Evolutionary conservation across 768 basidiomycete species (phyloP).

Genomic region (Polyporus arcularius): DNA sequence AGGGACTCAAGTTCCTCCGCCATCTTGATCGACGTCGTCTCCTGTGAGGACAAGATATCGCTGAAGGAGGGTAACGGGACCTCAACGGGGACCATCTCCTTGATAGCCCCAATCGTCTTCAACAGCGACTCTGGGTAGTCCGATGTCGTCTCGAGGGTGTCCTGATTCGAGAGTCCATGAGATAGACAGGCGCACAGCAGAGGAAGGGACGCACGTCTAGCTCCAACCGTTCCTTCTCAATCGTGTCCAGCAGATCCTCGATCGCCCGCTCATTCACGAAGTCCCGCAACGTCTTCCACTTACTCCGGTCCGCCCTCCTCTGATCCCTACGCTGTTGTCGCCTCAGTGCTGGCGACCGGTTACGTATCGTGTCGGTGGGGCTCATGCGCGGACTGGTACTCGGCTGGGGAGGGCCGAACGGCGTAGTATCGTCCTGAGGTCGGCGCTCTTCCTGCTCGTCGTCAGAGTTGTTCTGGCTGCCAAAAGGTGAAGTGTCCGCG

Average conservation of each 20-base stretch:
- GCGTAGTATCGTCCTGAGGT: constrained; percentile 23
- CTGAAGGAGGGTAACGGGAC: constrained; percentile 44
- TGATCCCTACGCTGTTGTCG: constrained; percentile 11
- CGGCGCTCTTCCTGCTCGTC: constrained; percentile 30
- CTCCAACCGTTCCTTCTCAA: constrained; percentile 67
- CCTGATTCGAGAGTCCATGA: constrained; percentile 45
- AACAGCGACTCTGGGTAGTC: constrained; percentile 68
- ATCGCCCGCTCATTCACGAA: constrained; percentile 85
- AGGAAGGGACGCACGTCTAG: constrained; percentile 57
- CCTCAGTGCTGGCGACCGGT: constrained; percentile 20
- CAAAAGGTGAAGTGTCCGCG: constrained; percentile 75
- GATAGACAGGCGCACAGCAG: neutral
- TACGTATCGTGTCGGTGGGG: constrained; percentile 44
- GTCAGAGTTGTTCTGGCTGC: constrained; percentile 63
- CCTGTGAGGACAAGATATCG: constrained; percentile 54
- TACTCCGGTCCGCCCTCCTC: constrained; percentile 44
- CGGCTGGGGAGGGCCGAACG: constrained; percentile 16
- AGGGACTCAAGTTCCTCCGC: constrained; percentile 72
- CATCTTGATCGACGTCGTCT: constrained; percentile 62
- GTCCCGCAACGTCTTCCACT: constrained; percentile 83
- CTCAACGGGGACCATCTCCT: constrained; percentile 47
- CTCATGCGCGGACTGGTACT: constrained; percentile 31
- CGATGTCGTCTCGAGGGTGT: constrained; percentile 60
- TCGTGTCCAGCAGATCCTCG: constrained; percentile 71
- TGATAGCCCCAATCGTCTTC: constrained; percentile 56